Evolutionary conservation across 2,329 filamentous ascomycete species (phyloP).

Genomic region (Aureobasidium sp.): DNA sequence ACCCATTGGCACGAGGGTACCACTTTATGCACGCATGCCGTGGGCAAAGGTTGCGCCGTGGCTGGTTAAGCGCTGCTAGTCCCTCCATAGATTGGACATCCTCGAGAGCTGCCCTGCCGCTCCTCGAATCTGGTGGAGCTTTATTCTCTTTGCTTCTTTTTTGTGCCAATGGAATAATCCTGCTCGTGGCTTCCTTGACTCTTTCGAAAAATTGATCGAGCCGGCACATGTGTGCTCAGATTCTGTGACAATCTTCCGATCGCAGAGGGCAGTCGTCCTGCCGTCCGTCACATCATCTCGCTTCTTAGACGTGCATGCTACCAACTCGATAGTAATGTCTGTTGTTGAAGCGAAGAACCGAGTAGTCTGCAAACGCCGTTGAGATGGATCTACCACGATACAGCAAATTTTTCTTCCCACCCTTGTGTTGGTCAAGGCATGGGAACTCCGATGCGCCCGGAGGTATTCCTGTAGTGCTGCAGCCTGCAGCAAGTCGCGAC

Average conservation of each 20-base stretch:
- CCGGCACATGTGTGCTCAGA: background rate
- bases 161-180: background rate
- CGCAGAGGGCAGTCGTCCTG: background rate
- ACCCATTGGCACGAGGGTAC: background rate
- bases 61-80: slow-evolving; percentile 9
- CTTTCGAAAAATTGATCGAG: background rate
- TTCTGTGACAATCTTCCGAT: background rate
- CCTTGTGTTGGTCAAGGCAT: background rate
- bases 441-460: background rate
- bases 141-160: background rate
- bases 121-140: background rate
- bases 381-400: background rate
- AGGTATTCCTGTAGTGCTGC: background rate
- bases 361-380: background rate
- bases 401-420: background rate
- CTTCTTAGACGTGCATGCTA: background rate
- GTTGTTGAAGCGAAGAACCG: background rate
- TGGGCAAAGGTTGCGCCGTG: slow-evolving; percentile 5
- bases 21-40: background rate
- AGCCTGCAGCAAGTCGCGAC: background rate
- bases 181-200: background rate
- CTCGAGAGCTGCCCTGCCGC: background rate
- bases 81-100: background rate
- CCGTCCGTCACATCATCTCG: slow-evolving; percentile 1
- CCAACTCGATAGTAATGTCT: background rate